Percentiles rank a stretch among this genome's conserved stretches.
These are phyloP conservation scores for Fimicolochytrium jonesii DNA, from an alignment of 192 early-diverging fungal genomes.

Conservation along the genomic window DNA sequence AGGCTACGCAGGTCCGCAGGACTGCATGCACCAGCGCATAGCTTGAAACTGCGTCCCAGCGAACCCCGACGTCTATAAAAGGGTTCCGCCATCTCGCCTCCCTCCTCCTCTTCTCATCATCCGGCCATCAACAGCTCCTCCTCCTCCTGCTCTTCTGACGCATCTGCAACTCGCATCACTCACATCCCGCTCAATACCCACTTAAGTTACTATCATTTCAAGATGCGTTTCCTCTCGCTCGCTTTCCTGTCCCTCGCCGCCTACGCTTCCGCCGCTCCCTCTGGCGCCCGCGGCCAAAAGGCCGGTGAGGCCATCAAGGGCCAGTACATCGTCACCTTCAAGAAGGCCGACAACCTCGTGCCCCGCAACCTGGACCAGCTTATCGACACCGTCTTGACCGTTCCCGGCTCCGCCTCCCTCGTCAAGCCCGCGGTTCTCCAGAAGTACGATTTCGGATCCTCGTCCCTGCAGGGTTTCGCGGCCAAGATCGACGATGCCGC, in stretches of 20 bases:
- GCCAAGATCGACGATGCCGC: constrained; percentile 5
- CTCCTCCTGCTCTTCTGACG: too few species aligned
- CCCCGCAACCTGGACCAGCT: constrained; percentile 8
- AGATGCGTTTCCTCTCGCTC: constrained; percentile 10
- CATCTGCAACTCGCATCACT: too few species aligned
- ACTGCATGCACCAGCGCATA: too few species aligned
- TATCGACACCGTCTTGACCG: not conserved
- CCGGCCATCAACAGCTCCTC: too few species aligned
- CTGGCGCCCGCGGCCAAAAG: too few species aligned
- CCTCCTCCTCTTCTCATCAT: too few species aligned
- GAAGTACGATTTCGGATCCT: constrained; percentile 9
- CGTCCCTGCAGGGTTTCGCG: constrained; percentile 16
- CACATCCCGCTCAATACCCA: too few species aligned
- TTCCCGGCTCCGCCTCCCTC: not conserved
- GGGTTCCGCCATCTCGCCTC: too few species aligned
- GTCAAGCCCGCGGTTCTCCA: constrained; percentile 10
- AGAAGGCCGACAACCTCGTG: constrained; percentile 1
- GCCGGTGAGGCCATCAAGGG: constrained; percentile 5
- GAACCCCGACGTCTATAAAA: too few species aligned
- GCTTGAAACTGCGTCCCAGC: too few species aligned
- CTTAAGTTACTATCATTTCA: too few species aligned
- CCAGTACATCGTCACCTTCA: constrained; percentile 22
- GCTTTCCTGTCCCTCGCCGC: constrained; percentile 5
- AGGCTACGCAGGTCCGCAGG: too few species aligned
- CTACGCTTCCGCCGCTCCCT: constrained; percentile 10